Evolutionary conservation across 306 rosid genomes (phyloP).

Genomic region (Acacia crassicarpa): DNA sequence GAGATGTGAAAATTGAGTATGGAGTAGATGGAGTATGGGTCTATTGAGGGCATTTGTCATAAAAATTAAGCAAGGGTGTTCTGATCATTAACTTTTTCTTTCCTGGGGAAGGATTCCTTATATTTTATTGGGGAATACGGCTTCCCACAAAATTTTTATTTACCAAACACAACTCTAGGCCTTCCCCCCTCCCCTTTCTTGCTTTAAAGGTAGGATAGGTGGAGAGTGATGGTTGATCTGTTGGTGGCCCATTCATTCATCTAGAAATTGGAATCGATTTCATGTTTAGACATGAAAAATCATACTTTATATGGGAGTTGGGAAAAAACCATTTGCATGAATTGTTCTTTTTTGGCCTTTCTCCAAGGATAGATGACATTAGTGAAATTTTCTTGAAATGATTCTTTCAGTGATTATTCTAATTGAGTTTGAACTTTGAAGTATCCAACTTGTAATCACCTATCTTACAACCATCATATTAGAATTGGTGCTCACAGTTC

Average conservation of each 20-base stretch:
- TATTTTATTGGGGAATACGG: too few relatives aligned
- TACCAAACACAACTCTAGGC: neutral
- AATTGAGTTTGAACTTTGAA: slow-evolving; percentile 4
- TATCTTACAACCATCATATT: neutral
- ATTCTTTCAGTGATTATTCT: neutral
- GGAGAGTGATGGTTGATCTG: neutral
- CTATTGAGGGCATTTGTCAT: neutral
- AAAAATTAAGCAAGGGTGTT: neutral
- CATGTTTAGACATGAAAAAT: neutral
- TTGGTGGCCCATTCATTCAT: neutral
- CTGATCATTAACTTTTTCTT: neutral
- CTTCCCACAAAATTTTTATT: neutral
- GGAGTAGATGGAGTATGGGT: too few relatives aligned
- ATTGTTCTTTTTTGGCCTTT: slow-evolving; percentile 8
- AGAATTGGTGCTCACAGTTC: slow-evolving; percentile 2
- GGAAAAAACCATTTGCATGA: slow-evolving; percentile 1
- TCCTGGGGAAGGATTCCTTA: neutral
- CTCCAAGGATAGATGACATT: neutral
- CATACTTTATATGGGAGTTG: neutral
- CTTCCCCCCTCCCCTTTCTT: neutral
- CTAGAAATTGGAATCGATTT: slow-evolving; percentile 15
- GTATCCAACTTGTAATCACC: neutral
- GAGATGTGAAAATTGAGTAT: neutral
- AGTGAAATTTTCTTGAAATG: slow-evolving; percentile 14
- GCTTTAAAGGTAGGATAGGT: neutral